Conservation (phyloP, 2,329 filamentous ascomycete species). For the Bretziella fagacearum region DNA sequence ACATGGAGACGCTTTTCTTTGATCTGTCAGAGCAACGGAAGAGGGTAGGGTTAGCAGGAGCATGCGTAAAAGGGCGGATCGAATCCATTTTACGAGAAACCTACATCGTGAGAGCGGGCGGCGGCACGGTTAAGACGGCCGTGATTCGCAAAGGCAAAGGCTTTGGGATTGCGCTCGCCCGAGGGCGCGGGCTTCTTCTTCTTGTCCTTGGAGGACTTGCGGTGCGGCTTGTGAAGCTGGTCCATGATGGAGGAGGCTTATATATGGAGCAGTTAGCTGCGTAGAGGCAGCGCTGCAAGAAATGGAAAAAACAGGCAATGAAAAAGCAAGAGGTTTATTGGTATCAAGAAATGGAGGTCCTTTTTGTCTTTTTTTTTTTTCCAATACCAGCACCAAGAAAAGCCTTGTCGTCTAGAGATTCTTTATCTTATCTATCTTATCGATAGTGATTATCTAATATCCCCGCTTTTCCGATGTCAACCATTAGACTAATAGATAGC, state of each 20-base stretch:
- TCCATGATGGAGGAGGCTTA: conserved; percentile 52
- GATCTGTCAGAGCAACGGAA: conserved; percentile 36
- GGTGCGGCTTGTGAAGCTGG: conserved; percentile 71
- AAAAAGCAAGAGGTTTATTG: neutral
- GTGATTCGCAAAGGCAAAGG: conserved; percentile 69
- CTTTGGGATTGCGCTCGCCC: conserved; percentile 70
- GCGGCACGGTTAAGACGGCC: conserved; percentile 64
- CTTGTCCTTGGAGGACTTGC: conserved; percentile 67
- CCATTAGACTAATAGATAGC: neutral
- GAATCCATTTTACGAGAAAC: conserved; percentile 14
- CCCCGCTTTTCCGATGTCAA: neutral
- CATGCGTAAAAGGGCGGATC: neutral
- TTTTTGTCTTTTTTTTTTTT: neutral
- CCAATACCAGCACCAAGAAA: neutral
- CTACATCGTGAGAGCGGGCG: conserved; percentile 53
- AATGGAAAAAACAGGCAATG: neutral
- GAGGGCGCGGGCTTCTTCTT: conserved; percentile 36
- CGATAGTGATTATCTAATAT: neutral
- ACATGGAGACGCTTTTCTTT: conserved; percentile 95
- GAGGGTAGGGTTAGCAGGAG: conserved; percentile 19
- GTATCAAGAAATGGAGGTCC: neutral
- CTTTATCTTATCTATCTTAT: conserved; percentile 3
- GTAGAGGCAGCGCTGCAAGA: neutral
- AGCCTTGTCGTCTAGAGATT: conserved; percentile 5
- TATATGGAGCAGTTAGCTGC: neutral